Conservation (phyloP, 2,329 filamentous ascomycete species). For the Pseudohalonectria lignicola region DNA sequence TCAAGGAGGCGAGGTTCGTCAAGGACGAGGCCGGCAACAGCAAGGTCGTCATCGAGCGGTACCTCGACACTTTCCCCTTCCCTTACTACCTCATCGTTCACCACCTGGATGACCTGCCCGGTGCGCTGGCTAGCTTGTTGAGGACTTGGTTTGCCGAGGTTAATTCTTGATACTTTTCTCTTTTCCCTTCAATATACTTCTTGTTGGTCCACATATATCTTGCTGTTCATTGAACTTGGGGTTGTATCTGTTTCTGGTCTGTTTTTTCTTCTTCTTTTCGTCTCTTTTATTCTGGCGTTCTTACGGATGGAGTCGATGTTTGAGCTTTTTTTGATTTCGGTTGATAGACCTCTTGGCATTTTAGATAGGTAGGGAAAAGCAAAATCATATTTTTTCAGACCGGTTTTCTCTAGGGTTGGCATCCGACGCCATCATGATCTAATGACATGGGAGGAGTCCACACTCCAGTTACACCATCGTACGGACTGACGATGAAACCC, state of each 20-base stretch:
- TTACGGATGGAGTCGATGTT: no score
- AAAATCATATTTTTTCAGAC: no score
- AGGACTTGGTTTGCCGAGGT: slow-evolving; percentile 91
- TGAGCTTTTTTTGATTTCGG: no score
- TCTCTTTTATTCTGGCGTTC: neutral
- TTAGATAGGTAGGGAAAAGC: no score
- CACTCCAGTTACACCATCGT: no score
- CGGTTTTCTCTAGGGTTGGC: no score
- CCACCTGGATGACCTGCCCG: slow-evolving; percentile 81
- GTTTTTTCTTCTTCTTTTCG: neutral
- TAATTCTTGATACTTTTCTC: slow-evolving; percentile 21
- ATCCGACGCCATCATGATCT: no score
- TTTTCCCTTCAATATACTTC: neutral
- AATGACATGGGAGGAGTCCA: no score
- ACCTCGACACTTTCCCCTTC: slow-evolving; percentile 94
- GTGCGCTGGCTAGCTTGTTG: slow-evolving; percentile 75
- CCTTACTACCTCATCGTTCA: slow-evolving; percentile 93
- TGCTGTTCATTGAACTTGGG: neutral
- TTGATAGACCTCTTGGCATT: no score
- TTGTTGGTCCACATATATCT: neutral
- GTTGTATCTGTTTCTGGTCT: neutral
- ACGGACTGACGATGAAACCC: no score
- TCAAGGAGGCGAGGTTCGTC: slow-evolving; percentile 78
- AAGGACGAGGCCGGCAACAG: slow-evolving; percentile 49
- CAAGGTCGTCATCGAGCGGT: slow-evolving; percentile 73